Evolutionary conservation across 371 early-diverging fungal species (phyloP).

Genomic region (Mitosporidium daphniae): DNA sequence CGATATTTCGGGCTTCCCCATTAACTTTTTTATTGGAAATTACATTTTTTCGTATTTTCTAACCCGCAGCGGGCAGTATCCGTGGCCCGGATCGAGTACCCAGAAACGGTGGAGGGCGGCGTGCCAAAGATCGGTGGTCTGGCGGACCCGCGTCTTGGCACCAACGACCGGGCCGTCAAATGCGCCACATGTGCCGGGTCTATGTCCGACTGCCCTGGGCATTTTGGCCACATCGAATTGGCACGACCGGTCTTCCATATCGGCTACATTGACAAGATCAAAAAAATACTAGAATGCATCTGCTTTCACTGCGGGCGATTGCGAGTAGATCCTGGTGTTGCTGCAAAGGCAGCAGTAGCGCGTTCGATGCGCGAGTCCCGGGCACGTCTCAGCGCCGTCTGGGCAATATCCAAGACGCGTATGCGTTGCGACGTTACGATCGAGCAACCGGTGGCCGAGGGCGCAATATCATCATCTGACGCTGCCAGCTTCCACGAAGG

Average conservation of each 20-base stretch:
- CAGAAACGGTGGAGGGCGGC: slow-evolving; percentile 77
- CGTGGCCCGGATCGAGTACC: slow-evolving; percentile 62
- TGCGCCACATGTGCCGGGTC: slow-evolving; percentile 86
- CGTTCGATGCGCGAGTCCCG: no score
- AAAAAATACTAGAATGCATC: slow-evolving; percentile 92
- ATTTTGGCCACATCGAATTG: slow-evolving; percentile 94
- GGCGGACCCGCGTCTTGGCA: slow-evolving; percentile 90
- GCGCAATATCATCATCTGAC: no score
- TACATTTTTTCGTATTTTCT: slow-evolving; percentile 3
- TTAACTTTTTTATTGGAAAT: slow-evolving; percentile 3
- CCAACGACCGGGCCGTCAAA: slow-evolving; percentile 83
- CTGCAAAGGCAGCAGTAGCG: no score
- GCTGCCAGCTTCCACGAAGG: no score
- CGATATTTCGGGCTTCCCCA: neutral
- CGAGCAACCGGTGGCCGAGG: no score
- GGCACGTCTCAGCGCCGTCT: slow-evolving; percentile 7
- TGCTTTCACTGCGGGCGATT: slow-evolving; percentile 91
- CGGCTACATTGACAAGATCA: slow-evolving; percentile 19
- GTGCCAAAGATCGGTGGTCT: slow-evolving; percentile 59
- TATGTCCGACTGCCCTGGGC: slow-evolving; percentile 87
- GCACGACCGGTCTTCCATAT: slow-evolving; percentile 88
- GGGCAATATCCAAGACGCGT: slow-evolving; percentile 7
- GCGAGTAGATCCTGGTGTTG: slow-evolving; percentile 40
- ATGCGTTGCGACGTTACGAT: slow-evolving; percentile 7
- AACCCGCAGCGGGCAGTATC: slow-evolving; percentile 51